Evolutionary conservation across 257 asterid species (phyloP), one percentile per base, ranked within the genome.

Genomic region (Rehmannia glutinosa): DNA sequence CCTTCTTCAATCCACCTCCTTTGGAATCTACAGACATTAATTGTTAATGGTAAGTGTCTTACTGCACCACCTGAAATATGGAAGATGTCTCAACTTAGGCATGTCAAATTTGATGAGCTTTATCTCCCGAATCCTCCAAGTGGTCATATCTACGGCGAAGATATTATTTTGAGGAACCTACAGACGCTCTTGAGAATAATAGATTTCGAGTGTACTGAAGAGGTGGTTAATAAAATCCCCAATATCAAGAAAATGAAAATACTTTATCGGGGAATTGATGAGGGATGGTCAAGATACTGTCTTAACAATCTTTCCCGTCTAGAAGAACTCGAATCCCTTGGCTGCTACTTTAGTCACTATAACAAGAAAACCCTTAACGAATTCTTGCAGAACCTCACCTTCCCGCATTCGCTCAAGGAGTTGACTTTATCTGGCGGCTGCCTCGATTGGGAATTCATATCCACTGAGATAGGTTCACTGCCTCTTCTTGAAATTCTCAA

Each of bases 61-160:
- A n/a, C 13, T n/a, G 33, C 30, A 8, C 51, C 62, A 25, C 0
- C 17, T 20, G 53, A 41, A 30, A 72, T 72, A 5, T 72, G 77
- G 77, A 27, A 55, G 51, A 43, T 72, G 72, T 62, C 62, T 19
- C 64, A 25, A 38, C 35, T 73, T 15, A 65, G 68, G 50, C 77
- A 73, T 49, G 20, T 66, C 19, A 1, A n/a, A 13, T 35, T 65
- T 9, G 6, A 16, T 1, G 11, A 7, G 10, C 20, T 42, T 6
- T 7, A 6, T 21, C 68, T 72, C 9, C 72, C 42, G 1, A 59
- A 72, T 65, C 77, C 77, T 55, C 36, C 55, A 0, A 10, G 8
- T 0, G 4, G 19, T 15, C 5, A 10, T 1, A 3, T 7, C 19
- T 38, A 20, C 33, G 8, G 10, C 23, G 62, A n/a, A n/a, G n/a